Base-by-base conservation (phyloP, 2,329 filamentous ascomycete species). In the Botrytis galanthina region DNA sequence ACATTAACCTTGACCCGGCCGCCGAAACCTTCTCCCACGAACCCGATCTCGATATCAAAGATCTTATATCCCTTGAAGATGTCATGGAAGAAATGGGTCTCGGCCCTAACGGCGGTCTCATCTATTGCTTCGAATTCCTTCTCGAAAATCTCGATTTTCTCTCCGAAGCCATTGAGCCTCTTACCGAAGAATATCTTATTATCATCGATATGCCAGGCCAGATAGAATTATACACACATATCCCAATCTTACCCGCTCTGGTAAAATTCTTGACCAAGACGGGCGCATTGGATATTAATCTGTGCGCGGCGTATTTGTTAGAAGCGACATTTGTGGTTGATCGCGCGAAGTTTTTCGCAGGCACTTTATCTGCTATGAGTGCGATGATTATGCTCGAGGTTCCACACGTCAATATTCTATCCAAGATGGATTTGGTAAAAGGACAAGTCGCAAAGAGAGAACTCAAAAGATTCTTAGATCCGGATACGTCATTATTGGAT, bases 381-480 rank as follows among this genome's bases (percentile, higher is more conserved):
- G 95, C 96, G 76, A 99, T 99, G 96, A 90, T 99, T 80, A 96
- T 98, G 94, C 89, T 99, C 76, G 96, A 98, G 84, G 90, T 98
- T 76, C 96, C 96, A 7, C 96, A 99, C 81, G 90, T 99, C 81
- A 99, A 99, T 82, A 92, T 99, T 75, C 85, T 99, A 73, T 97
- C 92, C 81, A 99, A 99, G 85, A 98, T 98, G 95, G 96, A 99
- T 82, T 88, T 98, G 75, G 90, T 98, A 77, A 96, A 96, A 82
- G 94, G 93, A 57, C 93, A 96, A 82, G 89, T 98, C 39, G 91
- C 91, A 74, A 94, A 94, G 83, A 92, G 92, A 82, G 94, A 98
- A 78, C 82, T 99, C 74, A 97, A 97, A 84, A 88, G 93, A 35
- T 99, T 97, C 81, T 85, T 97, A 73, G 94, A 95, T 71, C 94